A percentile compares a stretch with the other conserved stretches of the same genome.
Evolutionary conservation across 1,284 basidiomycete genomes (phyloP).

Genomic region (Sphagnurus paluster): DNA sequence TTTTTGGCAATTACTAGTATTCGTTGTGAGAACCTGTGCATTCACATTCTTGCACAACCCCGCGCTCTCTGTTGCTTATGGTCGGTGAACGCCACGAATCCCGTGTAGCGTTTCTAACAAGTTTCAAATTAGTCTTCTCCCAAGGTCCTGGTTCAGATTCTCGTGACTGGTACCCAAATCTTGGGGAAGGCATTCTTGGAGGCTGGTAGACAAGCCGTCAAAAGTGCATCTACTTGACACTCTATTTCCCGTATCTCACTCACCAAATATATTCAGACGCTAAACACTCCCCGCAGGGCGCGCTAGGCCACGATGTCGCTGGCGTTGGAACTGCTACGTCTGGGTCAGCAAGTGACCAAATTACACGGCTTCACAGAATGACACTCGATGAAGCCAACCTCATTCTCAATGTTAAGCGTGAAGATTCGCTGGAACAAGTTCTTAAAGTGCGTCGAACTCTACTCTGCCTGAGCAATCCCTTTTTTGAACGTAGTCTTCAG

Average conservation of each 20-base stretch:
- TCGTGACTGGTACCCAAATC: slow-evolving; percentile 79
- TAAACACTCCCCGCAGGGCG: slow-evolving; percentile 68
- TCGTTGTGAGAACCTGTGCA: no score
- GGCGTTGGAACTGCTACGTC: slow-evolving; percentile 76
- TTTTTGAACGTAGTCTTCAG: slow-evolving; percentile 40
- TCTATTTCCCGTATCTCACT: background rate
- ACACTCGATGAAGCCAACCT: slow-evolving; percentile 94
- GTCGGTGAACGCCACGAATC: slow-evolving; percentile 11
- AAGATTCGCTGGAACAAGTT: slow-evolving; percentile 67
- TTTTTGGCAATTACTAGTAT: slow-evolving; percentile 6
- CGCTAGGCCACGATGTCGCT: slow-evolving; percentile 59
- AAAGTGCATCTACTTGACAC: slow-evolving; percentile 64
- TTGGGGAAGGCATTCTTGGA: slow-evolving; percentile 91
- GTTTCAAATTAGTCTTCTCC: slow-evolving; percentile 61
- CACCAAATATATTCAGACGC: slow-evolving; percentile 59
- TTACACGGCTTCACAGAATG: slow-evolving; percentile 88
- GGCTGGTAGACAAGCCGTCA: slow-evolving; percentile 89
- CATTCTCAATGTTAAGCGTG: slow-evolving; percentile 89
- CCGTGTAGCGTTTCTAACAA: background rate
- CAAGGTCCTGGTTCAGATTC: slow-evolving; percentile 79
- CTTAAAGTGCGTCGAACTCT: slow-evolving; percentile 58
- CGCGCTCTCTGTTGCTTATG: slow-evolving; percentile 15
- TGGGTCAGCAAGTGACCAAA: slow-evolving; percentile 69
- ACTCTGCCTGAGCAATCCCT: background rate
- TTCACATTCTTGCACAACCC: background rate